These are phyloP conservation scores for Oryza australiensis DNA, from an alignment of 176 grass and related monocot species.

Conservation along the genomic window DNA sequence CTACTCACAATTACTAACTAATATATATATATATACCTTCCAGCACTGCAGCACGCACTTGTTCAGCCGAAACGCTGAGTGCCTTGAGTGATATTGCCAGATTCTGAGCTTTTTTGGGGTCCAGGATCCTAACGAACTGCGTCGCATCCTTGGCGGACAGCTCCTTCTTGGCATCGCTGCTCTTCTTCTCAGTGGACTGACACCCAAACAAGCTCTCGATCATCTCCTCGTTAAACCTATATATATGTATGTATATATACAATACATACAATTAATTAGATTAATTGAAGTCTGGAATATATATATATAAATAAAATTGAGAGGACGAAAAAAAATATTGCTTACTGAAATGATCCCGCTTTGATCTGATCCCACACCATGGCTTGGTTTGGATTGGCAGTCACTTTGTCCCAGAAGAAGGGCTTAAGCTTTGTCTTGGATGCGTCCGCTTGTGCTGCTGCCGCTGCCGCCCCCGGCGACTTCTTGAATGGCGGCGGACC, in stretches of 20 bases:
- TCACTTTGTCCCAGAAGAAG: constrained; percentile 98
- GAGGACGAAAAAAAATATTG: no score
- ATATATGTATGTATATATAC: no score
- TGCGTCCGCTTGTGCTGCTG: background rate
- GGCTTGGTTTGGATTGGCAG: constrained; percentile 70
- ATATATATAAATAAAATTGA: no score
- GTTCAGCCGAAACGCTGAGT: constrained; percentile 61
- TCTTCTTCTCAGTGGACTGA: constrained; percentile 42
- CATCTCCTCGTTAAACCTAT: constrained; percentile 88
- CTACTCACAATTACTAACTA: no score
- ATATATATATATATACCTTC: constrained; percentile 40
- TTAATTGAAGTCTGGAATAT: no score
- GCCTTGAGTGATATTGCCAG: constrained; percentile 91
- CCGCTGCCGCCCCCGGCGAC: constrained; percentile 1
- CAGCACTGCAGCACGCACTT: constrained; percentile 64
- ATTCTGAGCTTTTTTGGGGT: constrained; percentile 84
- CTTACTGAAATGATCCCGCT: constrained; percentile 95
- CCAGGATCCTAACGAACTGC: constrained; percentile 69
- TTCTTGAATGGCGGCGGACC: constrained; percentile 34
- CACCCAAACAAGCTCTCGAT: constrained; percentile 88
- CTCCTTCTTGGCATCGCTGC: constrained; percentile 51
- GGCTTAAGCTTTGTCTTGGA: constrained; percentile 87
- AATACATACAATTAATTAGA: no score
- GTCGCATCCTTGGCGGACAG: constrained; percentile 31
- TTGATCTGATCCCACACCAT: constrained; percentile 96